Evolutionary conservation across 2,329 filamentous ascomycete genomes (phyloP).

Genomic region (Trichocomaceae sp.): DNA sequence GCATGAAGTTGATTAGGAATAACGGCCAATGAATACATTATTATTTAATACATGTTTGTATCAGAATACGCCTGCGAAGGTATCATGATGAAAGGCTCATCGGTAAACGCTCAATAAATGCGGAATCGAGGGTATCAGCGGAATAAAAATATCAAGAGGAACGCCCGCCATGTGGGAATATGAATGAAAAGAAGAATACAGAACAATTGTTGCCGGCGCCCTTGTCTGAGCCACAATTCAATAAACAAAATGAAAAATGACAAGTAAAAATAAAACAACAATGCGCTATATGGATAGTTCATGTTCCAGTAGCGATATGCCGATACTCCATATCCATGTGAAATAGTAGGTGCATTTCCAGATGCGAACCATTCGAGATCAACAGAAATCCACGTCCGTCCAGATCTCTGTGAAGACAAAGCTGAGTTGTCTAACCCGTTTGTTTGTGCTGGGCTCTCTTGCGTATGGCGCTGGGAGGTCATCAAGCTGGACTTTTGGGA

Average conservation of each 20-base stretch:
- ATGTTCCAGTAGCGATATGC: not conserved
- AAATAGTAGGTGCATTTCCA: not conserved
- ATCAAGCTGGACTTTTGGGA: not conserved
- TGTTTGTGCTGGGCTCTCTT: not conserved
- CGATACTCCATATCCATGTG: not conserved
- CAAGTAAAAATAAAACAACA: not conserved
- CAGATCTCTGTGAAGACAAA: not conserved
- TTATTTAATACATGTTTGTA: too few species aligned
- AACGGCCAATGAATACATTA: too few species aligned
- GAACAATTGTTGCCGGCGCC: not conserved
- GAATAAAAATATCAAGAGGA: not conserved
- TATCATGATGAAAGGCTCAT: too few species aligned
- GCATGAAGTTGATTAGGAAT: too few species aligned
- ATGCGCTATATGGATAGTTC: not conserved
- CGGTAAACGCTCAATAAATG: not conserved
- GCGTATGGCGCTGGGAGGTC: not conserved
- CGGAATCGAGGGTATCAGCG: slow-evolving; percentile 5
- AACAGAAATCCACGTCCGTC: not conserved
- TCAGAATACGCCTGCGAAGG: too few species aligned
- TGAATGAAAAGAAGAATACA: not conserved
- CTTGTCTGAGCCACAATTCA: not conserved
- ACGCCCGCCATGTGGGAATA: slow-evolving; percentile 7
- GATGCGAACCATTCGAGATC: not conserved
- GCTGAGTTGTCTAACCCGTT: not conserved
- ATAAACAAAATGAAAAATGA: not conserved